Evolutionary conservation across 768 basidiomycete species (phyloP).

Genomic region (Hypsizygus marmoreus): DNA sequence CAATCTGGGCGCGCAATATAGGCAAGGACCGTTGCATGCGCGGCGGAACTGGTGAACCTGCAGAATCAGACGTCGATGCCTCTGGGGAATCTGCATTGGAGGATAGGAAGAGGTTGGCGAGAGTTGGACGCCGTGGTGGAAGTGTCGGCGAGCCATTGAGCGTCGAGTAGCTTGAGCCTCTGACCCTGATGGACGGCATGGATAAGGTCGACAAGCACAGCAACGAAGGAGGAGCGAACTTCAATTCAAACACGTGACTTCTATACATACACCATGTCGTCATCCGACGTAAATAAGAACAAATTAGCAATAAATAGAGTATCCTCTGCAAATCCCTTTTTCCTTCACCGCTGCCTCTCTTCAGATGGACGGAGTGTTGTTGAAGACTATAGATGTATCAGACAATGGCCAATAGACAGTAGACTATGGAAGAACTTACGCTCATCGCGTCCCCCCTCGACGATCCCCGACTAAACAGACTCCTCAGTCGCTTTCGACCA

Average conservation of each 20-base stretch:
- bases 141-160: constrained; percentile 18
- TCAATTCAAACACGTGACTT: no score
- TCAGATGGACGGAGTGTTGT: constrained; percentile 10
- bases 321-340: no score
- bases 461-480: constrained; percentile 29
- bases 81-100: constrained; percentile 10
- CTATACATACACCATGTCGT: no score
- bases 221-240: no score
- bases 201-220: constrained; percentile 3
- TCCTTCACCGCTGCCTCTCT: constrained; percentile 8
- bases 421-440: constrained; percentile 11
- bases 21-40: constrained; percentile 22
- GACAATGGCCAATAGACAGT: not conserved
- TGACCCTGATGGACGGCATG: constrained; percentile 56
- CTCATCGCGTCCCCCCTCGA: constrained; percentile 24
- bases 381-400: constrained; percentile 4
- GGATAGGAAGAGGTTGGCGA: constrained; percentile 17
- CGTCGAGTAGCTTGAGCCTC: constrained; percentile 32
- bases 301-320: no score
- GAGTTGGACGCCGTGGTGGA: constrained; percentile 4
- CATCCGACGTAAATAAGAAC: no score
- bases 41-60: constrained; percentile 2
- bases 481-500: constrained; percentile 32
- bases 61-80: not conserved
- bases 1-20: constrained; percentile 8